Base-by-base conservation (phyloP, 257 asterid species). In the Nicotiana tomentosiformis region DNA sequence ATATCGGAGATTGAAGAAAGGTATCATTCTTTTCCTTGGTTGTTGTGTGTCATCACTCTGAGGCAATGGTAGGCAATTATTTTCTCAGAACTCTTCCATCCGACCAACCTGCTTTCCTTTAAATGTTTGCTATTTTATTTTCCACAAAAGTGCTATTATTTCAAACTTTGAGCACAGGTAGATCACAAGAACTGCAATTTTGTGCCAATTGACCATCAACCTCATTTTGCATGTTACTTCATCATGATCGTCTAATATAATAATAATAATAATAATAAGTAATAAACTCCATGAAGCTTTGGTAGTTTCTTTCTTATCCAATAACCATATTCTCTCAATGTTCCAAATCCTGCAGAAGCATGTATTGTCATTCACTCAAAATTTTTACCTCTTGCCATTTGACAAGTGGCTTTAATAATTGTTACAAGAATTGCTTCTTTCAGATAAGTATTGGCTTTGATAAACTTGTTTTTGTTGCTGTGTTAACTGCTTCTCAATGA, bases 1-100 rank as follows among this genome's bases (percentile, higher is more conserved):
- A 89, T 93, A 67, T 53, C 46, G 53, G 90, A 91, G 84, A 80
- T 81, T 9, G 92, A 89, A 86, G 93, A 90, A 85, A 94, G 99
- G 97, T 94, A 87, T 69, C 77, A 61, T 79, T 33, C 37, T 55
- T 49, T 39, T 32, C 46, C 55, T 80, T 12, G 67, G 66, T 82
- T 57, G 43, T 81, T 37, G 11, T 49, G 78, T 66, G 77, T 79
- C 58, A 37, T 64, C 84, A 78, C 35, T 30, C 64, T 64, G 33
- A 58, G 77, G 69, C 67, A 77, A 37, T 65, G 66, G 78, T 29
- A 32, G 70, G n/a, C 77, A 16, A 62, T 77, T 65, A 49, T 30
- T 32, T 30, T 49, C 55, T 46, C 26, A 80, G 78, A 16, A 43
- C 78, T 61, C 82, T 81, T 58, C 57, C 66, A 56, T 10, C 20